Conservation (phyloP, 129 eudicot species). For the Escallonia herrerae region DNA sequence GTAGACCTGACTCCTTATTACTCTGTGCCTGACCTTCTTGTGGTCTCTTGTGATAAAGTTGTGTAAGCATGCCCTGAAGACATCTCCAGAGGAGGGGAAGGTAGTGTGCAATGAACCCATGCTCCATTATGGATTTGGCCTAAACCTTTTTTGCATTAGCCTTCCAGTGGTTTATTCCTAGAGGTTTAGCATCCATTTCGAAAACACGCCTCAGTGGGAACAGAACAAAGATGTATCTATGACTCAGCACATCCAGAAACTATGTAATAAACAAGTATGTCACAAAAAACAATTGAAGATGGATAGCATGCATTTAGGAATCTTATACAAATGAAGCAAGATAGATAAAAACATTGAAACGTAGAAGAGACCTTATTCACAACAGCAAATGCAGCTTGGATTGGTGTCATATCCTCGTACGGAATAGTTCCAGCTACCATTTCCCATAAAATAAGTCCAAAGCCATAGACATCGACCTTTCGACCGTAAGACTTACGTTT, state of each 20-base stretch:
- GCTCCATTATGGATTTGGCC: no score
- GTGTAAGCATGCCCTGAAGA: no score
- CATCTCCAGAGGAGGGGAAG: no score
- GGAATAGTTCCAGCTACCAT: constrained; percentile 94
- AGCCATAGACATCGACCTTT: constrained; percentile 91
- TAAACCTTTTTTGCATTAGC: no score
- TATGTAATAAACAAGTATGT: not conserved
- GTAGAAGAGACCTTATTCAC: constrained; percentile 60
- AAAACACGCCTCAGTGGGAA: no score
- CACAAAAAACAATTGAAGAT: not conserved
- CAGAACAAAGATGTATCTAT: not conserved
- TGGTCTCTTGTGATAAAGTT: no score
- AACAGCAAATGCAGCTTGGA: constrained; percentile 95
- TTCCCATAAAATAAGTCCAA: constrained; percentile 94
- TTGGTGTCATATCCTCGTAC: constrained; percentile 80
- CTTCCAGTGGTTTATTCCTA: no score
- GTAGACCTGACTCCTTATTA: no score
- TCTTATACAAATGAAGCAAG: no score
- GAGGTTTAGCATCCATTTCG: no score
- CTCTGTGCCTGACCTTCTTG: no score
- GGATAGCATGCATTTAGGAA: not conserved
- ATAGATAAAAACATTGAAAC: not conserved
- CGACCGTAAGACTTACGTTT: constrained; percentile 68
- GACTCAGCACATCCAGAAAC: not conserved
- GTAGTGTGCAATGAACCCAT: no score